phyloP scores from a whole-genome alignment of 495 filamentous ascomycete species.

The Lindgomyces ingoldianus region DNA sequence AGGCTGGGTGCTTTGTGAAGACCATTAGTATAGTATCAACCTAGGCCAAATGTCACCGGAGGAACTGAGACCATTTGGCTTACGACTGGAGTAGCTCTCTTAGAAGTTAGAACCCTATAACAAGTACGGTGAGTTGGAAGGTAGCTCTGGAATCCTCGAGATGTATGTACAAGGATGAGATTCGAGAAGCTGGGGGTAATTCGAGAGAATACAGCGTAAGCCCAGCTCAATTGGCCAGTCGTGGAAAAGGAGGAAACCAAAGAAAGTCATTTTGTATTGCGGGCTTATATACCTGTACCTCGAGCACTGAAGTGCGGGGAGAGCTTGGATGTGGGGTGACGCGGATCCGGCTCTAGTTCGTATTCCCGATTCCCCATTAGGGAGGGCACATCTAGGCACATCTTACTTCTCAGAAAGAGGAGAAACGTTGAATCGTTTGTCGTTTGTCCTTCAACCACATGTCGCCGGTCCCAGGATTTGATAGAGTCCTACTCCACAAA shows the following conservation, averaged over 20 bases:
- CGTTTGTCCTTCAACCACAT: too few species aligned
- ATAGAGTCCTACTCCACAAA: constrained; percentile 37
- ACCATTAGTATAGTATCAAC: too few species aligned
- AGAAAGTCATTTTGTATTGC: neutral
- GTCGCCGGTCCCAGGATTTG: too few species aligned
- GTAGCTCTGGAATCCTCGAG: too few species aligned
- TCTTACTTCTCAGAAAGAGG: neutral
- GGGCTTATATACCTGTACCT: neutral
- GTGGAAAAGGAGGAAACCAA: neutral
- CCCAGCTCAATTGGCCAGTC: neutral
- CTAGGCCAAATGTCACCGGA: too few species aligned
- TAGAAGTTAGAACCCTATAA: too few species aligned
- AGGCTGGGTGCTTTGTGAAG: neutral
- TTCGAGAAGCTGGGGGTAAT: neutral
- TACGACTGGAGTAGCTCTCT: too few species aligned
- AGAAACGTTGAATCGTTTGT: neutral
- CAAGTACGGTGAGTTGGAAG: too few species aligned
- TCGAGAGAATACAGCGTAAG: neutral
- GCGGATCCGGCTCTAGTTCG: neutral
- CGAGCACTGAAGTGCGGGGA: neutral
- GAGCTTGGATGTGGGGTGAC: neutral
- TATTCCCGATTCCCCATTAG: neutral
- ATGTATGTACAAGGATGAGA: too few species aligned
- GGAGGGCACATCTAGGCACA: too few species aligned
- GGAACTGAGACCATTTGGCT: too few species aligned